These are phyloP conservation scores for Volvox carteri DNA, from an alignment of 163 green algal genomes.

Conservation along the genomic window DNA sequence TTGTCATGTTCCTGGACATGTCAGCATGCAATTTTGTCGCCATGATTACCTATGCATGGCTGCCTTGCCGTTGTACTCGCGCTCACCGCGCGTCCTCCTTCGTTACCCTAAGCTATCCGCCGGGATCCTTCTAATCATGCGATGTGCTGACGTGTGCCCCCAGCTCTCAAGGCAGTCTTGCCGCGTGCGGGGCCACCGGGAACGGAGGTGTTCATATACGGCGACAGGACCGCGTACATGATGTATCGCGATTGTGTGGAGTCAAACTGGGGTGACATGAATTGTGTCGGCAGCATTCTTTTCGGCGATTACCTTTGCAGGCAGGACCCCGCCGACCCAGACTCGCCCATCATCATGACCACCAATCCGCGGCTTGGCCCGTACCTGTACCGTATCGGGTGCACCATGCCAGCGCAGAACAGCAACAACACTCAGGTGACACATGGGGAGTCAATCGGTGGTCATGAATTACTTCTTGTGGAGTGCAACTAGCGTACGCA, in stretches of 20 bases:
- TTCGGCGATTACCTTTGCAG: slow-evolving; percentile 61
- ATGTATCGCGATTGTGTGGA: slow-evolving; percentile 6
- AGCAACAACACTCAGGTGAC: slow-evolving; percentile 21
- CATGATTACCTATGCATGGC: not conserved
- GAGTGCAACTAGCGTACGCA: too few species aligned
- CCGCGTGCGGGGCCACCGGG: slow-evolving; percentile 52
- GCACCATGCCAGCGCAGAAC: slow-evolving; percentile 41
- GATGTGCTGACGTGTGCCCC: too few species aligned
- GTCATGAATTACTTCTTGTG: too few species aligned
- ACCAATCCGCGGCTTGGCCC: not conserved
- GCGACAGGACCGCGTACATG: slow-evolving; percentile 19
- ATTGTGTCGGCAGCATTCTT: slow-evolving; percentile 51
- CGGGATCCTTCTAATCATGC: too few species aligned
- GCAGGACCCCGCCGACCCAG: not conserved
- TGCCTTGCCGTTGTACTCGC: not conserved
- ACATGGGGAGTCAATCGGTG: not conserved
- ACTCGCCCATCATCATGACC: not conserved
- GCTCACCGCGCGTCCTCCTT: too few species aligned
- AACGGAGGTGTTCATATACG: not conserved
- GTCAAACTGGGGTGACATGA: not conserved
- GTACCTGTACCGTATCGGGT: slow-evolving; percentile 41
- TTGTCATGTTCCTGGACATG: too few species aligned
- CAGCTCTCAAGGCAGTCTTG: slow-evolving; percentile 28
- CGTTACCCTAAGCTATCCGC: too few species aligned
- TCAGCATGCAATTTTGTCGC: too few species aligned